Conservation (phyloP, 2,329 filamentous ascomycete genomes). For the Fusarium buxicola region DNA sequence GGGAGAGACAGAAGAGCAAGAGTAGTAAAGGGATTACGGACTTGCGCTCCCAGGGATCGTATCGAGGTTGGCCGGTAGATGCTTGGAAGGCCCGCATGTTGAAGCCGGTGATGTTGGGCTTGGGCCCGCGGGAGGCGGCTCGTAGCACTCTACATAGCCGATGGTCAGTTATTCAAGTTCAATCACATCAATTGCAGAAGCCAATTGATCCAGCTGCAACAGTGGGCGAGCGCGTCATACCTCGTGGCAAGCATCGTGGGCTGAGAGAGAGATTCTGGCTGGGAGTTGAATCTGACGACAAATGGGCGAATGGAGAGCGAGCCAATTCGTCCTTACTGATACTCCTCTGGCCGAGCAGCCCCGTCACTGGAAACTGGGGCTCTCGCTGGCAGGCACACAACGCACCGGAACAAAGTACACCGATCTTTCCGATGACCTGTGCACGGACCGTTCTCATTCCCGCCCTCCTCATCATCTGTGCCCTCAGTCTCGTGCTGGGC, state of each 20-base stretch:
- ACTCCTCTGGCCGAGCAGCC: constrained; percentile 13
- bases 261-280: constrained; percentile 38
- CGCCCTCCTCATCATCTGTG: constrained; percentile 35
- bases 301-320: constrained; percentile 47
- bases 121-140: constrained; percentile 62
- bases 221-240: constrained; percentile 42
- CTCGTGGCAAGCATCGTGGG: constrained; percentile 56
- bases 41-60: constrained; percentile 76
- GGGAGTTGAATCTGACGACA: constrained; percentile 45
- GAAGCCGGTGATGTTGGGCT: constrained; percentile 91
- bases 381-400: neutral
- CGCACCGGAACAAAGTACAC: constrained; percentile 42
- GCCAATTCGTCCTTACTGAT: constrained; percentile 45
- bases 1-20: neutral
- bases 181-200: neutral
- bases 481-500: constrained; percentile 27
- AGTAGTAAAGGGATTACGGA: constrained; percentile 55
- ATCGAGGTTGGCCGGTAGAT: constrained; percentile 71
- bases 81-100: constrained; percentile 83
- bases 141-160: constrained; percentile 57
- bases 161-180: constrained; percentile 30
- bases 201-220: constrained; percentile 19
- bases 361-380: constrained; percentile 26
- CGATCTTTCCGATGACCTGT: constrained; percentile 32
- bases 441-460: constrained; percentile 39